Conservation (phyloP, 2,329 filamentous ascomycete genomes). For the Zarea fungicola region DNA sequence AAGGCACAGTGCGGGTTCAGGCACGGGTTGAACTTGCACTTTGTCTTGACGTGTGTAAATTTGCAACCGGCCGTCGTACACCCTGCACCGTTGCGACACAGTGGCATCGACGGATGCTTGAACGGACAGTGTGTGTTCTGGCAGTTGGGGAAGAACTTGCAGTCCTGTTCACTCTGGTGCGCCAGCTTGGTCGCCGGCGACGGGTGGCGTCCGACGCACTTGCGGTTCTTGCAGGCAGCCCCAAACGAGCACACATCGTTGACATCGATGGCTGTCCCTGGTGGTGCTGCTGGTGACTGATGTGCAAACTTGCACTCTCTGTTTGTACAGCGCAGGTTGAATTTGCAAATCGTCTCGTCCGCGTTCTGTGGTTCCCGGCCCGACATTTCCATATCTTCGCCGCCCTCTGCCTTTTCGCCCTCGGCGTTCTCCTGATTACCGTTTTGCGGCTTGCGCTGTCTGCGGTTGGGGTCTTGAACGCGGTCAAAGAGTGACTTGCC, state of each 20-base stretch:
- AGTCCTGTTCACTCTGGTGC: constrained; percentile 79
- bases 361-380: constrained; percentile 50
- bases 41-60: constrained; percentile 78
- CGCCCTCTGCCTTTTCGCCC: constrained; percentile 33
- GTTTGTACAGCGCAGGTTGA: constrained; percentile 83
- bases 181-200: constrained; percentile 76
- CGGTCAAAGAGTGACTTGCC: constrained; percentile 70
- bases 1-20: constrained; percentile 83
- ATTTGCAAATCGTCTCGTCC: constrained; percentile 77
- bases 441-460: constrained; percentile 41
- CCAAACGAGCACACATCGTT: constrained; percentile 78
- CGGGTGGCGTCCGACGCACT: constrained; percentile 87
- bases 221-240: constrained; percentile 90
- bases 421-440: constrained; percentile 35
- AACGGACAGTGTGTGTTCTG: constrained; percentile 84
- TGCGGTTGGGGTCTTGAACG: constrained; percentile 50
- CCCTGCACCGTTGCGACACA: constrained; percentile 86
- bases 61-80: constrained; percentile 79
- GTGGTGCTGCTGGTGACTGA: constrained; percentile 84
- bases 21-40: constrained; percentile 90
- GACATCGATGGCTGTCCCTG: constrained; percentile 71
- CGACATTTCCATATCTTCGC: constrained; percentile 60
- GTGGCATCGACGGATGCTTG: constrained; percentile 78
- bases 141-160: constrained; percentile 89
- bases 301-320: constrained; percentile 89